These are phyloP conservation scores for Boehmeria nivea DNA, from an alignment of 306 rosid genomes.

Conservation along the genomic window DNA sequence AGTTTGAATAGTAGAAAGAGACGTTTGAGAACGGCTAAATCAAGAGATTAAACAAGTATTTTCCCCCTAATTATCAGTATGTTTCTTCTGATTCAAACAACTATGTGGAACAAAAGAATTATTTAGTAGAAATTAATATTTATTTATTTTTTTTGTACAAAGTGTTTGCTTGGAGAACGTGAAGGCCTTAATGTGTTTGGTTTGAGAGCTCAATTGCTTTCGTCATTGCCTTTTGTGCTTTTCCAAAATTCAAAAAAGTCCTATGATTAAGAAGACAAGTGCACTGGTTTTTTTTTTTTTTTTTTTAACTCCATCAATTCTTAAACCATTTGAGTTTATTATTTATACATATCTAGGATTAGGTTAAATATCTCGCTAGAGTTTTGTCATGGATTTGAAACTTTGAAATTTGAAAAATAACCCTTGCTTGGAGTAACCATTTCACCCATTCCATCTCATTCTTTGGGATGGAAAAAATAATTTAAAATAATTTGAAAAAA, in stretches of 20 bases:
- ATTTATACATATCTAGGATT: slow-evolving; percentile 23
- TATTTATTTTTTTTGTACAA: slow-evolving; percentile 9
- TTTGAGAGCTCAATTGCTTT: slow-evolving; percentile 30
- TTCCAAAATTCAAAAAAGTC: not conserved
- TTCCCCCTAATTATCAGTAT: slow-evolving; percentile 26
- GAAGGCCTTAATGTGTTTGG: slow-evolving; percentile 26
- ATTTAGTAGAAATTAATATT: not conserved
- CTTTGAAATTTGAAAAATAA: slow-evolving; percentile 23
- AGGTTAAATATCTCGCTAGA: slow-evolving; percentile 1
- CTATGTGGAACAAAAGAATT: not conserved
- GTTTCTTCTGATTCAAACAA: slow-evolving; percentile 32
- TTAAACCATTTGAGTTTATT: slow-evolving; percentile 17
- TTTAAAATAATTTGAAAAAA: not conserved
- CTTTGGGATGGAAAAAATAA: not conserved
- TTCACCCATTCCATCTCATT: too few species aligned
- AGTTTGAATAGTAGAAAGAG: slow-evolving; percentile 38
- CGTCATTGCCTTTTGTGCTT: slow-evolving; percentile 34
- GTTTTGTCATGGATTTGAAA: slow-evolving; percentile 12
- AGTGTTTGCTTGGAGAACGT: slow-evolving; percentile 30
- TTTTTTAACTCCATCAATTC: slow-evolving; percentile 11
- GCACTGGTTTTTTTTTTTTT: too few species aligned
- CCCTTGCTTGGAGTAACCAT: too few species aligned
- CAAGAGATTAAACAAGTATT: slow-evolving; percentile 23
- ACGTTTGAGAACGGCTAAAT: slow-evolving; percentile 46
- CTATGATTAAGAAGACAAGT: slow-evolving; percentile 12